These are phyloP conservation scores for Leccinum insigne DNA, from an alignment of 1,284 basidiomycete species.

Conservation along the genomic window DNA sequence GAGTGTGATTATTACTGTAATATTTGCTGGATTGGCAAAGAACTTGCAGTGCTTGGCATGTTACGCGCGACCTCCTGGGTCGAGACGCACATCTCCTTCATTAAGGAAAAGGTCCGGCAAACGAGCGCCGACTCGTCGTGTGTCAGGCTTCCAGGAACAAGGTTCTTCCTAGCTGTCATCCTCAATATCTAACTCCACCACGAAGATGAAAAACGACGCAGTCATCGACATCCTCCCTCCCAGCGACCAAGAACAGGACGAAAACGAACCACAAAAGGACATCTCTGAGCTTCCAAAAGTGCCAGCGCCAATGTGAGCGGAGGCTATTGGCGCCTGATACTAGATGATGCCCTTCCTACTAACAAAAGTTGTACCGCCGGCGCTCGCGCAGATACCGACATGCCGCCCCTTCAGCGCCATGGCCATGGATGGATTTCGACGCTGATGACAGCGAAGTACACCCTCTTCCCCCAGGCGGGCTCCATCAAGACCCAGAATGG, in stretches of 20 bases:
- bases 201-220: conserved; percentile 15
- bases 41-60: too few relatives aligned
- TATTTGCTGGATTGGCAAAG: too few relatives aligned
- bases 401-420: conserved; percentile 37
- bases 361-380: neutral
- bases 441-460: conserved; percentile 27
- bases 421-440: conserved; percentile 40
- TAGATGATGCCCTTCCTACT: neutral
- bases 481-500: conserved; percentile 23
- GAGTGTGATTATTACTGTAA: too few relatives aligned
- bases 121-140: neutral
- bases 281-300: conserved; percentile 24
- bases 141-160: neutral
- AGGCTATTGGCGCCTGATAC: neutral
- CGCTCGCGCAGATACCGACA: conserved; percentile 31
- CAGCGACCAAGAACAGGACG: conserved; percentile 8
- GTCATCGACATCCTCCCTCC: conserved; percentile 12
- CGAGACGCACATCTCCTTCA: neutral
- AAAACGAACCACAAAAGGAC: conserved; percentile 13
- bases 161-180: neutral
- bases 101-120: neutral
- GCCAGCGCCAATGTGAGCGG: conserved; percentile 30
- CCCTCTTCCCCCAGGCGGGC: conserved; percentile 12
- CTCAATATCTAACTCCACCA: neutral
- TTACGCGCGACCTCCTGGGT: too few relatives aligned